Evolutionary conservation across 1,284 basidiomycete species (phyloP).

Genomic region (Cryptococcus jaspeensis): DNA sequence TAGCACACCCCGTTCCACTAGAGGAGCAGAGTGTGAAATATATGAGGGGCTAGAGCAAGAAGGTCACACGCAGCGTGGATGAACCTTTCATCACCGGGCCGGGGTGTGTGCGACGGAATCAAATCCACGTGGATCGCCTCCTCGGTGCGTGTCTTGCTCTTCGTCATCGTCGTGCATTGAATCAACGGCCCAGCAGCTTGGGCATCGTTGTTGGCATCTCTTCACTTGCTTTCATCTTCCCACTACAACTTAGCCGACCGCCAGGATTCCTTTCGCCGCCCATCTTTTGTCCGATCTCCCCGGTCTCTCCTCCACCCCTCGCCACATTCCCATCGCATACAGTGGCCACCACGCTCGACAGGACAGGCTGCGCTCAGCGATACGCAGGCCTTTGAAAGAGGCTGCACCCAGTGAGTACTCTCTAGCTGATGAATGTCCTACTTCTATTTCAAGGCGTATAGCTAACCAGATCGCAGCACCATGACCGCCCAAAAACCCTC

Average conservation of each 20-base stretch:
- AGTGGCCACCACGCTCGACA: not conserved
- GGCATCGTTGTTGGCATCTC: not conserved
- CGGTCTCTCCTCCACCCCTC: not conserved
- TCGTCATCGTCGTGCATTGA: constrained; percentile 5
- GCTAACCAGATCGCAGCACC: not conserved
- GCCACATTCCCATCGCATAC: not conserved
- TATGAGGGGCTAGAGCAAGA: too few species aligned
- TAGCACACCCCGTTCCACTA: too few species aligned
- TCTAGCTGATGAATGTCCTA: too few species aligned
- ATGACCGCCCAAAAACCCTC: constrained; percentile 16
- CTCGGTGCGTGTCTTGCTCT: not conserved
- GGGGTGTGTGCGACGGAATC: not conserved
- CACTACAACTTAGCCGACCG: too few species aligned
- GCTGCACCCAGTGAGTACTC: not conserved
- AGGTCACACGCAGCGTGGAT: too few species aligned
- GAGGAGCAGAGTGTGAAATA: too few species aligned
- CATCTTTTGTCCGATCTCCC: not conserved
- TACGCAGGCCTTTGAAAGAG: not conserved
- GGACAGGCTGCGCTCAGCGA: not conserved
- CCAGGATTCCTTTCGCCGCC: too few species aligned
- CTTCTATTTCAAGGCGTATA: too few species aligned
- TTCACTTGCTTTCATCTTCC: too few species aligned
- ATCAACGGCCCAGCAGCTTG: not conserved
- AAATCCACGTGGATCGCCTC: constrained; percentile 4
- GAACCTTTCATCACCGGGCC: too few species aligned